Evolutionary conservation across 164 flowering plant genomes (phyloP).

Genomic region (Akebia trifoliata): DNA sequence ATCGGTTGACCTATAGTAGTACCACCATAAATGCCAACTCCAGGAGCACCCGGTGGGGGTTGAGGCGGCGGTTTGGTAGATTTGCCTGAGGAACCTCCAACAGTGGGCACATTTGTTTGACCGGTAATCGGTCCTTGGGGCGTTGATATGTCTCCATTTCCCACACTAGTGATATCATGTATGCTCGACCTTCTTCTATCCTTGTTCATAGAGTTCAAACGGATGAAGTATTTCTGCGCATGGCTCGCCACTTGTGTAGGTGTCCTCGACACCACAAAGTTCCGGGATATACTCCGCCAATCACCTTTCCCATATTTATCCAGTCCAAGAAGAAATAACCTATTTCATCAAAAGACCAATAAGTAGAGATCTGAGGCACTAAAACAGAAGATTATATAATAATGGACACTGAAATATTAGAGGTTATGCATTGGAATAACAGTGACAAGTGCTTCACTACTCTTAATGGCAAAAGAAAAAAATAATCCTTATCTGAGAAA

Average conservation of each 20-base stretch:
- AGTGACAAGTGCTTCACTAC: background rate
- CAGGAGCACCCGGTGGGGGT: conserved; percentile 34
- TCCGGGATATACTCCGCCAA: conserved; percentile 91
- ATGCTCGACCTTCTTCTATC: conserved; percentile 90
- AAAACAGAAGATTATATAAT: background rate
- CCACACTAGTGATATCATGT: conserved; percentile 82
- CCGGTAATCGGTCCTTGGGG: conserved; percentile 85
- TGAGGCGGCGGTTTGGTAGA: conserved; percentile 47
- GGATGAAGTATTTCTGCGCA: conserved; percentile 91
- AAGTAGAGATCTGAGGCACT: background rate
- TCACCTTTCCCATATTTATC: conserved; percentile 95
- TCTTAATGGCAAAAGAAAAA: too few species aligned
- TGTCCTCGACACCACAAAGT: conserved; percentile 85
- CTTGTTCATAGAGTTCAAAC: conserved; percentile 89
- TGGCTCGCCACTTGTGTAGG: conserved; percentile 97
- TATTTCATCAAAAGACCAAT: conserved; percentile 20
- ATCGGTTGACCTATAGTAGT: conserved; percentile 79
- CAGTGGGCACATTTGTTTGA: conserved; percentile 43
- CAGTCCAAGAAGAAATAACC: conserved; percentile 88
- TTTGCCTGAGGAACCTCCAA: conserved; percentile 43
- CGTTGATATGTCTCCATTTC: conserved; percentile 47
- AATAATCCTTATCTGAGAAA: too few species aligned
- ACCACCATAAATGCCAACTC: conserved; percentile 53
- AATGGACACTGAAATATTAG: too few species aligned
- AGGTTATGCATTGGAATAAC: background rate